Evolutionary conservation across 805 yeast genomes (phyloP).

Genomic region (Barnettozyma sucrosica): DNA sequence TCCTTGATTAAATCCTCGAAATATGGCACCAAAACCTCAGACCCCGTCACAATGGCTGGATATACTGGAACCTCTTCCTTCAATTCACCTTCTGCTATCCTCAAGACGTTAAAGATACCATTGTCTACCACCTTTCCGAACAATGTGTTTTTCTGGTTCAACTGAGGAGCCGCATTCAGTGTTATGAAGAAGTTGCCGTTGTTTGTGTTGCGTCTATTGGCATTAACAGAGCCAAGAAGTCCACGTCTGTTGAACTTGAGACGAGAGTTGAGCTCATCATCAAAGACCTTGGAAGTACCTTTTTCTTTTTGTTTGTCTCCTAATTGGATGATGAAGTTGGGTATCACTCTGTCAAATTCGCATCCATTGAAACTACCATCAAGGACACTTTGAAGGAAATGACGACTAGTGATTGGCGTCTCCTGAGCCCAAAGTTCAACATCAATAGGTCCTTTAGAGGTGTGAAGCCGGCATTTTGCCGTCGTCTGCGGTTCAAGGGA

Average conservation of each 20-base stretch:
- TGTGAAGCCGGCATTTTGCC: conserved; percentile 49
- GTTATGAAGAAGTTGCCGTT: conserved; percentile 46
- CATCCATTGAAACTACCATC: conserved; percentile 37
- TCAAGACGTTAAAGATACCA: conserved; percentile 45
- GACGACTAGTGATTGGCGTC: conserved; percentile 41
- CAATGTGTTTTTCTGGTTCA: conserved; percentile 37
- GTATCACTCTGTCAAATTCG: conserved; percentile 36
- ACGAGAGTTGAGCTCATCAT: conserved; percentile 46
- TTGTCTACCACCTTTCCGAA: conserved; percentile 58
- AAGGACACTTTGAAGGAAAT: conserved; percentile 45
- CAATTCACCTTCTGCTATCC: conserved; percentile 44
- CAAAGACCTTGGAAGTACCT: conserved; percentile 9
- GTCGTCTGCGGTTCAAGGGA: conserved; percentile 48
- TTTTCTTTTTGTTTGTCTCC: conserved; percentile 25
- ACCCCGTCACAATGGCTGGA: conserved; percentile 40
- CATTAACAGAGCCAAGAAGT: conserved; percentile 43
- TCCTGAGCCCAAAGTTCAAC: conserved; percentile 70
- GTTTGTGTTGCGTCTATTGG: conserved; percentile 26
- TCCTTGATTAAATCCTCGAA: conserved; percentile 37
- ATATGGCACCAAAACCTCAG: conserved; percentile 41
- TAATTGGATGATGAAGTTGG: conserved; percentile 32
- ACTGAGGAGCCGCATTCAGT: conserved; percentile 38
- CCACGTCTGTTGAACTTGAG: conserved; percentile 49
- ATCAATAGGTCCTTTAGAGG: conserved; percentile 53
- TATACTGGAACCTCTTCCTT: conserved; percentile 41